phyloP scores from a whole-genome alignment of 441 rosid genomes.

The Populus hybrid region DNA sequence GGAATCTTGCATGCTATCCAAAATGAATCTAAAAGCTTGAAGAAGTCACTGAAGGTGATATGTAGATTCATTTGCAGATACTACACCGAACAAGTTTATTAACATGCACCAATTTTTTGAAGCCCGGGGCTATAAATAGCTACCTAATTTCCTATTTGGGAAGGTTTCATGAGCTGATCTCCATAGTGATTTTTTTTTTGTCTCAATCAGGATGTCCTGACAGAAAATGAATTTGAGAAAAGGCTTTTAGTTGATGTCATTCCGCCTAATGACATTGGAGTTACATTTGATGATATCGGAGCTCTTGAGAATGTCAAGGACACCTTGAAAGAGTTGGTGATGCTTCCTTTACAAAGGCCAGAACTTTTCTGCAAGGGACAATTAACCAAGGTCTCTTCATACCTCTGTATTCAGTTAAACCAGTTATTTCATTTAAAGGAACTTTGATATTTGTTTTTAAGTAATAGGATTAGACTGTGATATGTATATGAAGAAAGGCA shows the following conservation, averaged over 20 bases:
- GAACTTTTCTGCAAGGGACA: conserved; percentile 95
- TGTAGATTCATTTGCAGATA: not conserved
- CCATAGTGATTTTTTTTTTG: conserved; percentile 16
- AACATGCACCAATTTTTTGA: not conserved
- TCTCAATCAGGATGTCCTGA: conserved; percentile 70
- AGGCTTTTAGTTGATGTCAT: conserved; percentile 89
- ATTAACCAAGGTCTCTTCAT: conserved; percentile 64
- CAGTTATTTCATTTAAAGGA: conserved; percentile 4
- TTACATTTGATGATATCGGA: conserved; percentile 87
- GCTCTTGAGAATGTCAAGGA: conserved; percentile 95
- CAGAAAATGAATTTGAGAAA: conserved; percentile 95
- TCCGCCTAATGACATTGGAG: conserved; percentile 93
- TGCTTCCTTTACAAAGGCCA: conserved; percentile 94
- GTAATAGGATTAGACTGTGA: not conserved
- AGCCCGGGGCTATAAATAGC: not conserved
- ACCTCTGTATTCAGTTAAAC: conserved; percentile 8
- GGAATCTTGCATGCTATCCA: conserved; percentile 65
- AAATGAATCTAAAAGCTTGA: conserved; percentile 76
- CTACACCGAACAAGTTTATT: not conserved
- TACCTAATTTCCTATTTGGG: not conserved
- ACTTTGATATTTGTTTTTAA: conserved; percentile 1
- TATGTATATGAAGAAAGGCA: not conserved
- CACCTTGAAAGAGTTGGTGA: conserved; percentile 89
- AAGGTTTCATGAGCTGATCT: conserved; percentile 1
- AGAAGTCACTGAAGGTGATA: conserved; percentile 82